Base-by-base conservation (phyloP, 2,329 filamentous ascomycete species). In the Phaeosphaeria sp. region DNA sequence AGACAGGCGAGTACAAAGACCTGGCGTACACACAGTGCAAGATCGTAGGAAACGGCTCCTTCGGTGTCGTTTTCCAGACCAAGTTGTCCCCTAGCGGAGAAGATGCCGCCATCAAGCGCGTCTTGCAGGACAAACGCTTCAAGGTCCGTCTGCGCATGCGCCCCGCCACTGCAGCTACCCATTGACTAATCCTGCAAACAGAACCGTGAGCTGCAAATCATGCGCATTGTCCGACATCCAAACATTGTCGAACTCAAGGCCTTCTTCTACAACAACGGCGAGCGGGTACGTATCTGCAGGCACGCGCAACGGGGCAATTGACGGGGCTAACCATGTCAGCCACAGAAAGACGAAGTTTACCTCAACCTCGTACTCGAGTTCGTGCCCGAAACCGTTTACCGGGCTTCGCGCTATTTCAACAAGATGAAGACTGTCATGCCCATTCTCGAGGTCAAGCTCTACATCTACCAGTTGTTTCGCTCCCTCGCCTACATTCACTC, bases 371-470 rank as follows among this genome's bases (percentile, higher is more conserved):
- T 99, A 52, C 92, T 98, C 78, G 95, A 99, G 78, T 99, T 93
- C 73, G 95, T 99, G 50, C 95, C 95, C 50, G 95, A 99, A 83
- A 99, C 95, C 13, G 95, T 99, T 51, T 99, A 99, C 80, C 90
- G 95, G 74, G 95, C 95, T 44, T 98, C 95, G 64, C 90, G 95
- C 73, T 98, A 97, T 83, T 99, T 99, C 86, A 98, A 96, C 86
- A 99, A 99, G 84, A 90, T 98, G 90, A 99, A 98, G 88, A 96
- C 93, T 6, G 97, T 94, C 52, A 99, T 99, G 95, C 95, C 95
- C 17, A 97, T 94, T 71, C 87, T 99, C 70, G 95, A 99, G 80
- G 93, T 98, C 77, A 99, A 99, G 85, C 90, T 99, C 63, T 99
- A 98, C 85, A 99, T 94, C 77, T 99, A 99, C 82, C 95, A 99